Conservation (phyloP, 257 asterid genomes). For the Penstemon davidsonii region DNA sequence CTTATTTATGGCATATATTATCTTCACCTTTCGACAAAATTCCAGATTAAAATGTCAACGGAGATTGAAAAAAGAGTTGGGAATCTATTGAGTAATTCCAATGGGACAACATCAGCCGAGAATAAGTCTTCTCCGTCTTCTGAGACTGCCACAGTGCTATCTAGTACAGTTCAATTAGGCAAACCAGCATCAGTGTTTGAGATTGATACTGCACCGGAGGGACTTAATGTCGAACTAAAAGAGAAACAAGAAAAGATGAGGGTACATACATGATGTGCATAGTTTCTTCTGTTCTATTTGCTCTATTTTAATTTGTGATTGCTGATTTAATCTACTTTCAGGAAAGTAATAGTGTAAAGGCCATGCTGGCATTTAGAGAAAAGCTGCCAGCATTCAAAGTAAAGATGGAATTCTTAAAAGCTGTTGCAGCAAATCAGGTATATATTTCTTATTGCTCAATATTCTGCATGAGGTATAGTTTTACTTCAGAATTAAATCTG, state of each 20-base stretch:
- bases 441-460: slow-evolving; percentile 15
- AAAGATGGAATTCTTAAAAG: slow-evolving; percentile 75
- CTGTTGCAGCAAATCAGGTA: slow-evolving; percentile 84
- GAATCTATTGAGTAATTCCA: slow-evolving; percentile 59
- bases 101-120: slow-evolving; percentile 35
- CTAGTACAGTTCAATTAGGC: slow-evolving; percentile 39
- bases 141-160: slow-evolving; percentile 44
- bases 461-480: slow-evolving; percentile 9
- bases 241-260: no score
- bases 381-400: slow-evolving; percentile 85
- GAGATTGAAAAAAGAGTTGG: slow-evolving; percentile 83
- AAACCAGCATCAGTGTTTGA: slow-evolving; percentile 34
- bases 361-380: slow-evolving; percentile 79
- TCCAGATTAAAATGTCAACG: slow-evolving; percentile 75
- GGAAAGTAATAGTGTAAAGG: slow-evolving; percentile 64
- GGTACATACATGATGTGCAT: no score
- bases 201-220: slow-evolving; percentile 46
- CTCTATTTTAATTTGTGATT: no score
- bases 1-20: no score
- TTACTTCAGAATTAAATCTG: slow-evolving; percentile 1
- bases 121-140: slow-evolving; percentile 48
- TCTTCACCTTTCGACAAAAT: no score
- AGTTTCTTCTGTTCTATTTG: no score
- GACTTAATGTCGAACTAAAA: slow-evolving; percentile 61
- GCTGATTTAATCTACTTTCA: no score